A percentile compares a stretch with the other conserved stretches of the same genome.
Evolutionary conservation across 768 basidiomycete species (phyloP).

Genomic region (Rhodosporidiobolus odoratus): DNA sequence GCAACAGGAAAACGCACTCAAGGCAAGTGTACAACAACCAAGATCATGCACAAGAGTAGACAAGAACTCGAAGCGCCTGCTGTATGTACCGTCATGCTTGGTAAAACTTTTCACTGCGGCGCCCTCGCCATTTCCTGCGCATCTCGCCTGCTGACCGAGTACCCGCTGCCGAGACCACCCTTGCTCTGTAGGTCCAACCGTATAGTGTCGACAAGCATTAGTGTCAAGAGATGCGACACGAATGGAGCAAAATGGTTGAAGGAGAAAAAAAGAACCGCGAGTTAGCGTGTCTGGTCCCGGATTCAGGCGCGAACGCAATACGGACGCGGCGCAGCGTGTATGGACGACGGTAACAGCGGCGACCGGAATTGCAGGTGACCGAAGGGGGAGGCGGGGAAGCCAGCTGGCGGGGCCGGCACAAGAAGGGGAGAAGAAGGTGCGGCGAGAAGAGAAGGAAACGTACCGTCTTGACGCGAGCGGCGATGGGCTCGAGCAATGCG

Average conservation of each 20-base stretch:
- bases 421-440: neutral
- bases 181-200: neutral
- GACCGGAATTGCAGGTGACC: neutral
- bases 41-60: neutral
- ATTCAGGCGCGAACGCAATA: too few species aligned
- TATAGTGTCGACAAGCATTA: neutral
- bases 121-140: conserved; percentile 17
- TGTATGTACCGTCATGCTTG: neutral
- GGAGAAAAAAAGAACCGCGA: neutral
- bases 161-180: conserved; percentile 21
- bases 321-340: conserved; percentile 8
- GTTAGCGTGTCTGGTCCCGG: too few species aligned
- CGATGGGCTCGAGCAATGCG: conserved; percentile 31
- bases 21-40: too few species aligned
- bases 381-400: neutral
- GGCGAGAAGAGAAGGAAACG: conserved; percentile 4
- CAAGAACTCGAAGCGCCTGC: neutral
- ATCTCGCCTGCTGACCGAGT: neutral
- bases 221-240: neutral
- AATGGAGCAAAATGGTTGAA: neutral
- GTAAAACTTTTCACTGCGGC: neutral
- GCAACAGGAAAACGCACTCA: too few species aligned
- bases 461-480: conserved; percentile 30
- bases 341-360: too few species aligned
- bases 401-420: neutral